Evolutionary conservation across 2,329 filamentous ascomycete genomes (phyloP).

Genomic region (Drechslerella coelobrocha): DNA sequence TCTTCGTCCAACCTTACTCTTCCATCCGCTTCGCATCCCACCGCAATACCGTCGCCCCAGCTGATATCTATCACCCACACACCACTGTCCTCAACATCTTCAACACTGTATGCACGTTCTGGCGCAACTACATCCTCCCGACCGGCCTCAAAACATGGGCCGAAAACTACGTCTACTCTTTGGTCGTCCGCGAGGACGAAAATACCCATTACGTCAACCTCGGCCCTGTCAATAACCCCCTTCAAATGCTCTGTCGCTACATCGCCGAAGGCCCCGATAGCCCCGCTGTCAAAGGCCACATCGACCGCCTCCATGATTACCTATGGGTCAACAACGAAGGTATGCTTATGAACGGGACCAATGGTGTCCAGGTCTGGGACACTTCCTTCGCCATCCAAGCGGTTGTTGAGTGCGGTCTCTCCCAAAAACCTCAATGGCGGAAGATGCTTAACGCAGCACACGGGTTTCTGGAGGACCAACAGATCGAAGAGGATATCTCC

Average conservation of each 20-base stretch:
- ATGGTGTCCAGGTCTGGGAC: conserved; percentile 98
- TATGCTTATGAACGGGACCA: conserved; percentile 94
- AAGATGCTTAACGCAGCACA: conserved; percentile 84
- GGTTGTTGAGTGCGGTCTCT: conserved; percentile 77
- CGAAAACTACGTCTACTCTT: conserved; percentile 79
- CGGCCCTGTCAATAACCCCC: conserved; percentile 85
- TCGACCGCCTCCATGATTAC: conserved; percentile 82
- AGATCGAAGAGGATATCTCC: conserved; percentile 79
- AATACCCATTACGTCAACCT: conserved; percentile 88
- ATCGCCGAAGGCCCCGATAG: conserved; percentile 80
- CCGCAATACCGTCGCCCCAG: conserved; percentile 79
- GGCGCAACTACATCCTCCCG: conserved; percentile 77
- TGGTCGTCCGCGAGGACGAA: conserved; percentile 88
- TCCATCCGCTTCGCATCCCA: conserved; percentile 78
- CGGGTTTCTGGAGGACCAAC: conserved; percentile 85
- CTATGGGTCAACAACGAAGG: conserved; percentile 92
- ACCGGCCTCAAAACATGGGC: conserved; percentile 71
- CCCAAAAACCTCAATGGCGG: conserved; percentile 76
- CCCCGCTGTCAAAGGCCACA: conserved; percentile 73
- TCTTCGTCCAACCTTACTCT: conserved; percentile 80
- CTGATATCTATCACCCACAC: conserved; percentile 94
- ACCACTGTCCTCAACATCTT: conserved; percentile 77
- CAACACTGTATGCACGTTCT: conserved; percentile 82
- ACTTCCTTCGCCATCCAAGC: conserved; percentile 89
- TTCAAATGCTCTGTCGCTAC: conserved; percentile 89